Conservation (phyloP, 2,329 filamentous ascomycete species). For the Hypoxylon sp. region DNA sequence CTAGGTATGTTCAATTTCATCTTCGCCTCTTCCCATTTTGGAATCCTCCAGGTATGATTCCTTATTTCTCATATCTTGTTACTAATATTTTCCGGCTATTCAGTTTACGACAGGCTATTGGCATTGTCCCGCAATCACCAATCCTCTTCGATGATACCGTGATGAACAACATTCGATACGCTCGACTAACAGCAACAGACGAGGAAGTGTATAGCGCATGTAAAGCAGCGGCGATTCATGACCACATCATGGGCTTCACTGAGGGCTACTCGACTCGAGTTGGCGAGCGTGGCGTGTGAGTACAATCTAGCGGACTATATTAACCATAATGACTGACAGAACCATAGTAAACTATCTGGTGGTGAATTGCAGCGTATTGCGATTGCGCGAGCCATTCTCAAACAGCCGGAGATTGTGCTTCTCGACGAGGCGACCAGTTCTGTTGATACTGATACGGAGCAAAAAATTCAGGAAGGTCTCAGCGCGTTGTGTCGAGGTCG, state of each 20-base stretch:
- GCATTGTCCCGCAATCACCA: constrained; percentile 63
- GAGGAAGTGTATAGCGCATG: constrained; percentile 67
- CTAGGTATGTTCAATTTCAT: constrained; percentile 48
- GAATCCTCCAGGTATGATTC: neutral
- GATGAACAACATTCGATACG: constrained; percentile 70
- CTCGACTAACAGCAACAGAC: constrained; percentile 63
- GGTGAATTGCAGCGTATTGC: constrained; percentile 77
- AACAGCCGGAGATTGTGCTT: constrained; percentile 81
- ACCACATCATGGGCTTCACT: constrained; percentile 67
- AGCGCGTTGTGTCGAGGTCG: constrained; percentile 70
- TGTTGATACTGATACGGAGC: constrained; percentile 79
- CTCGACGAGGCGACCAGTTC: constrained; percentile 86
- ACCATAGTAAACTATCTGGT: constrained; percentile 71
- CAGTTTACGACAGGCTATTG: constrained; percentile 60
- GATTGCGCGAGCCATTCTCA: constrained; percentile 80
- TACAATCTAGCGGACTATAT: constrained; percentile 6
- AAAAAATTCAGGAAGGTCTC: constrained; percentile 75
- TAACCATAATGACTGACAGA: constrained; percentile 32
- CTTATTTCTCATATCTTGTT: neutral
- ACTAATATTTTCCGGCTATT: constrained; percentile 10
- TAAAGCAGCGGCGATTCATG: constrained; percentile 68
- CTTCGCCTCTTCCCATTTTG: neutral
- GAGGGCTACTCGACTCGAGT: constrained; percentile 69
- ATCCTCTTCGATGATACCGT: constrained; percentile 68
- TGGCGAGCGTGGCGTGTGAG: constrained; percentile 66